Evolutionary conservation across 176 grass and related monocot genomes (phyloP).

Genomic region (Panicum miliaceum): DNA sequence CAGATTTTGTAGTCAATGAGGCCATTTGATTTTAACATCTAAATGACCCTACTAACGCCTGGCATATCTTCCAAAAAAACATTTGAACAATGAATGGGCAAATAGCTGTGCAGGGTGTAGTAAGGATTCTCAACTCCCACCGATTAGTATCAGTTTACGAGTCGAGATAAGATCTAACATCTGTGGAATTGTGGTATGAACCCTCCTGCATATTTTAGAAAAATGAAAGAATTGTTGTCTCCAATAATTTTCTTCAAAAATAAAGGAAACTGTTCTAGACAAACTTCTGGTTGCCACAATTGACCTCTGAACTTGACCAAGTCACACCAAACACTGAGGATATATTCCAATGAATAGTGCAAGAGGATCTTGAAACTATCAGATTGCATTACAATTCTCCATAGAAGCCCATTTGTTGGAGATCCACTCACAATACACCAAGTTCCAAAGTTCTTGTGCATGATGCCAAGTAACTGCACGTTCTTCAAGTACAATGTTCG

Average conservation of each 20-base stretch:
- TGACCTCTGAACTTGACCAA: conserved; percentile 18
- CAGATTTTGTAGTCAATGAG: not conserved
- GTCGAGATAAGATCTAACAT: not conserved
- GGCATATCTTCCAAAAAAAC: not conserved
- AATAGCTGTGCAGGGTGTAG: not conserved
- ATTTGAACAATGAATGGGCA: not conserved
- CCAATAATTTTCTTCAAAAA: not conserved
- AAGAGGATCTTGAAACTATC: not conserved
- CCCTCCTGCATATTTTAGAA: not conserved
- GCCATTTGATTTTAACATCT: not conserved
- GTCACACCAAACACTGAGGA: not conserved
- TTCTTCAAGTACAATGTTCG: not conserved
- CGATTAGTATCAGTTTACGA: not conserved
- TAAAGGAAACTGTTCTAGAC: not conserved
- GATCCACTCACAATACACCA: not conserved
- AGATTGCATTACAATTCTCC: not conserved
- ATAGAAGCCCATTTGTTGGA: not conserved
- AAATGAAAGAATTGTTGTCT: not conserved
- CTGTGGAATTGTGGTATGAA: not conserved
- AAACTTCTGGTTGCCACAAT: conserved; percentile 13
- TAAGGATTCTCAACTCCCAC: not conserved
- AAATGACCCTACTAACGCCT: not conserved
- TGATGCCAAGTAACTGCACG: not conserved
- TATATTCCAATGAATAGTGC: not conserved
- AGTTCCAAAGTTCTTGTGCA: not conserved